Conservation (phyloP, 257 asterid species). For the Mitragyna speciosa region DNA sequence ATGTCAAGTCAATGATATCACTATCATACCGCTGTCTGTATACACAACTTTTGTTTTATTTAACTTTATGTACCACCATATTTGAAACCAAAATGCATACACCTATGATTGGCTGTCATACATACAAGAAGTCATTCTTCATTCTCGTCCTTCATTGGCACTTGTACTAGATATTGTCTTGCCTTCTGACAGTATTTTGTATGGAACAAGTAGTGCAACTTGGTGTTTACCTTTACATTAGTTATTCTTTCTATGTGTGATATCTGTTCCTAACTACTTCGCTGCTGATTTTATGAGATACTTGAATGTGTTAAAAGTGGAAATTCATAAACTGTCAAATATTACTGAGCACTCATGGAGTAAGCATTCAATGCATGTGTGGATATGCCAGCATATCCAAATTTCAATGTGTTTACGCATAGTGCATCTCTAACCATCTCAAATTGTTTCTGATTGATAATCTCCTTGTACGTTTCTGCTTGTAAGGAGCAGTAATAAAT, state of each 20-base stretch:
- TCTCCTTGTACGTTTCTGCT: background rate
- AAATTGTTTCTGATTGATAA: background rate
- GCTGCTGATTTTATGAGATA: background rate
- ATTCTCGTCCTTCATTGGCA: constrained; percentile 3
- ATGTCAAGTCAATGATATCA: background rate
- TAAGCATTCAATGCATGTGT: background rate
- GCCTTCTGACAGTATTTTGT: background rate
- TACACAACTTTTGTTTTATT: background rate
- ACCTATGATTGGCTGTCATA: background rate
- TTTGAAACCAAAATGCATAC: background rate
- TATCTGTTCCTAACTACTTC: background rate
- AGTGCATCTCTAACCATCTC: background rate
- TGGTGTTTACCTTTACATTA: background rate
- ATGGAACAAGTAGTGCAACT: background rate
- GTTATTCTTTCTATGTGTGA: background rate
- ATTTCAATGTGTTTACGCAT: background rate
- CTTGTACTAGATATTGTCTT: background rate
- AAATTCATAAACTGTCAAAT: background rate
- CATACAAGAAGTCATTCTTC: background rate
- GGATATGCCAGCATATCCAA: background rate
- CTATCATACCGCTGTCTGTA: background rate
- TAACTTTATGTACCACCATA: background rate
- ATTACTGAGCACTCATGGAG: background rate
- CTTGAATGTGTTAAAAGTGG: background rate
- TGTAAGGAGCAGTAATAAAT: background rate